Base-by-base conservation (phyloP, 208 protist genomes). In the Eutreptiella sp. region DNA sequence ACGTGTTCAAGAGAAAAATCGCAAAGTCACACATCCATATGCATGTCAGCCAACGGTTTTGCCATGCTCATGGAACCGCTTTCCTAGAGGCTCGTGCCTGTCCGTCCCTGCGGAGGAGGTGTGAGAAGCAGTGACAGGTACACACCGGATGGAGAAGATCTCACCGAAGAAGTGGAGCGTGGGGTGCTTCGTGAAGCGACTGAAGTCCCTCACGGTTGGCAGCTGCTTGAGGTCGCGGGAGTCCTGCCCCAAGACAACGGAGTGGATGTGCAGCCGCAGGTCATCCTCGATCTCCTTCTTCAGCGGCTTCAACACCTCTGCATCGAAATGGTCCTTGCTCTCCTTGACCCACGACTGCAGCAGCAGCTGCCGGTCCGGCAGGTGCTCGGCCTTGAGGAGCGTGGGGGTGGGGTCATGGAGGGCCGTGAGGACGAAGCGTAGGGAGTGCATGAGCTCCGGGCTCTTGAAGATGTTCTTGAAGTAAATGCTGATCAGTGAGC, bases 261-360 rank as follows among this genome's bases (percentile, higher is more conserved):
- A 78, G 62, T 97, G 92, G 31, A 89, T 91, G 64, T 85, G 77
- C 0, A 97, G 59, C 16, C 93, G 78, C 1, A 97, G 74, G 65
- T 94, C 85, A 39, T 88, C 90, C 70, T 96, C 93, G 43, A 97
- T 85, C 34, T 94, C 88, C 35, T 70, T 73, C 66, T 85, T 84
- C 16, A 91, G 67, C n/a, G 79, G 78, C 7, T 79, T 53, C 38
- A 88, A 60, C 19, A 91, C 27, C 39, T 79, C 54, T 14, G 72
- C 63, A 19, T 66, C 53, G 1, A 91, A 29, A 14, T 68, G 72
- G n/a, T 70, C 57, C 4, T 70, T 63, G n/a, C 86, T 67, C 52
- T 87, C 84, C 1, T 46, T 59, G 24, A 64, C 70, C 61, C 88
- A 91, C 21, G 36, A 55, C 27, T 55, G 26, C 11, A 88, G 45